Base-by-base conservation (phyloP, 768 basidiomycete genomes). In the Suillus alpinus region DNA sequence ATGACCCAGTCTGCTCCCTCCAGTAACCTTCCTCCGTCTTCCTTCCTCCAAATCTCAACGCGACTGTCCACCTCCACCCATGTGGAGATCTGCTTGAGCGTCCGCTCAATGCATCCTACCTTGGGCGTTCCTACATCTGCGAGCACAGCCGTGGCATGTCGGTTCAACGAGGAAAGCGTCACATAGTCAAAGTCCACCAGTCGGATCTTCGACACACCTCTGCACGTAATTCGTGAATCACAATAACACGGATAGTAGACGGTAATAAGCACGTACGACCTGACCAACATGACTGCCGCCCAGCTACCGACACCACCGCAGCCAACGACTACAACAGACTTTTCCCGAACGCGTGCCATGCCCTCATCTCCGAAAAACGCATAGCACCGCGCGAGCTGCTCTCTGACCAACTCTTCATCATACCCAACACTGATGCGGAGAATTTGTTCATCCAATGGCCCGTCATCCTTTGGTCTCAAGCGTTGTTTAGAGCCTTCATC, bases 271-370 rank as follows among this genome's bases (percentile, higher is more conserved):
- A 84, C 92, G 70, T 69, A 95, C 91, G 94, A 95, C 71, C 95
- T 78, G 49, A 86, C 88, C 31, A 94, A 85, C 96, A 96, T 96
- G 36, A 96, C 84, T 16, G 95, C 94, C 40, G 88, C 91, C 92
- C 94, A 96, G 69, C 92, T 95, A 0, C 97, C 97, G 0, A 99
- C 97, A 2, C 97, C 96, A 60, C 97, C 97, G 65, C 95, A 94
- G 6, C 97, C 97, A 3, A 99, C 88, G 20, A 98, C 78, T 18
- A 93, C 94, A 1, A 98, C 95, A 5, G 80, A 84, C 13, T 86
- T 84, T 9, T 79, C 69, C 57, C 97, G 81, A 57, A 98, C 81
- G 69, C 84, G 87, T 10, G 76, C 72, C 92, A 98, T 96, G 43
- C 85, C 85, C 39, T 94, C 91, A 36, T 95, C 91, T 0, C 94